Conservation (phyloP, 2,329 filamentous ascomycete species). For the Sporothrix curviconia region DNA sequence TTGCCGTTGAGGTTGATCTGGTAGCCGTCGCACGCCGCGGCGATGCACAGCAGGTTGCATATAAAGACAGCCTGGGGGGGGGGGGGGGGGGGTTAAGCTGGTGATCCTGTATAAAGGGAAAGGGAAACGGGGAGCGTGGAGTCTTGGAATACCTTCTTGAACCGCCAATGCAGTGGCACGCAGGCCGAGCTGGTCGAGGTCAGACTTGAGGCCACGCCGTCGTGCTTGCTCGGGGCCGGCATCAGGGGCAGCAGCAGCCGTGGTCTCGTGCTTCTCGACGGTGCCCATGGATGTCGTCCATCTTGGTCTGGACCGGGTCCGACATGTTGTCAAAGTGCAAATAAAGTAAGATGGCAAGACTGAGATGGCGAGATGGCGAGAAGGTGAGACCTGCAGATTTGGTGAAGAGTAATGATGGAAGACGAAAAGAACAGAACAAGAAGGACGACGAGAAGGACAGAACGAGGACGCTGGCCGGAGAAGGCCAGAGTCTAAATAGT, state of each 20-base stretch:
- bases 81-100: not conserved
- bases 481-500: not conserved
- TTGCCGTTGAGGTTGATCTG: slow-evolving; percentile 16
- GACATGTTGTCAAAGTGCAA: not conserved
- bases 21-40: slow-evolving; percentile 15
- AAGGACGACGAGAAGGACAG: too few species aligned
- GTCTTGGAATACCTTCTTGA: slow-evolving; percentile 9
- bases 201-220: slow-evolving; percentile 12
- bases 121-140: not conserved
- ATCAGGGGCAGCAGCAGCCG: not conserved
- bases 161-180: slow-evolving; percentile 9
- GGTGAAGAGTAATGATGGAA: not conserved
- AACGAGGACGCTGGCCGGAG: not conserved
- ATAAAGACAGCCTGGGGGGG: slow-evolving; percentile 10
- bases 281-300: not conserved
- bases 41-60: slow-evolving; percentile 16
- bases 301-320: not conserved
- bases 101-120: not conserved
- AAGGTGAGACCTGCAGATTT: not conserved
- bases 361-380: not conserved
- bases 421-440: not conserved
- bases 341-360: not conserved
- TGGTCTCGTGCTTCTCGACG: not conserved
- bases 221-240: not conserved
- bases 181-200: slow-evolving; percentile 11